A percentile compares a stretch with the other conserved stretches of the same genome.
phyloP scores from a whole-genome alignment of 192 early-diverging fungal species.

The Coemansia sp. region DNA sequence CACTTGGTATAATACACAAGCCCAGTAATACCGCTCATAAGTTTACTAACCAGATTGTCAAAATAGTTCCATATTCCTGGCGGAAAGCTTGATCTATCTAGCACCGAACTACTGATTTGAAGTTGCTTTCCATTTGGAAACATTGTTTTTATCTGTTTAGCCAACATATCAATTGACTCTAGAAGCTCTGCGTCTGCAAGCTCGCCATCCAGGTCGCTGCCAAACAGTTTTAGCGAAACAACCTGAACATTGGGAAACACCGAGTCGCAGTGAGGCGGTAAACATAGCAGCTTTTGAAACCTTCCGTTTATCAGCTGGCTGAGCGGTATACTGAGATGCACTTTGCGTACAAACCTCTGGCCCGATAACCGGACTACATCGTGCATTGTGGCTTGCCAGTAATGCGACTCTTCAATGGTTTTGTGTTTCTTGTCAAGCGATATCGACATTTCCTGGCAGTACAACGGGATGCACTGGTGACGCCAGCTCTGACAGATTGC shows the following conservation, averaged over 20 bases:
- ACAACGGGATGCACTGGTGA: constrained; percentile 13
- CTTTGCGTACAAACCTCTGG: constrained; percentile 10
- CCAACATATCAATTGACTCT: constrained; percentile 12
- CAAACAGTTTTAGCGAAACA: constrained; percentile 9
- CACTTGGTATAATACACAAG: constrained; percentile 16
- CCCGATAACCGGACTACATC: constrained; percentile 5
- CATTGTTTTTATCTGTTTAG: neutral
- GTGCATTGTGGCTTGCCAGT: constrained; percentile 12
- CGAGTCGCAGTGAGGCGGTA: neutral
- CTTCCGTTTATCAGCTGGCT: constrained; percentile 7
- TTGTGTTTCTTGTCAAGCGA: constrained; percentile 2
- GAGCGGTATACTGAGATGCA: constrained; percentile 14
- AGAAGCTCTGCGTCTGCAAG: neutral
- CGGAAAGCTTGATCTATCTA: neutral
- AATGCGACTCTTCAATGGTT: constrained; percentile 9
- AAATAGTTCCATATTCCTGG: constrained; percentile 3
- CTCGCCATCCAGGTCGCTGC: neutral
- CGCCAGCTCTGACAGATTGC: constrained; percentile 27
- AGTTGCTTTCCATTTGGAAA: constrained; percentile 15
- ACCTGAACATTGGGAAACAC: constrained; percentile 8
- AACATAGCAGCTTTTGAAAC: neutral
- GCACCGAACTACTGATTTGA: constrained; percentile 12
- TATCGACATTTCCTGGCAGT: constrained; percentile 20
- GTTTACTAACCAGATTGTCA: constrained; percentile 8
- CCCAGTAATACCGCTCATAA: neutral